A percentile compares a stretch with the other conserved stretches of the same genome.
Conservation (phyloP, 202 grass and related monocot genomes). For the Elaeis oleifera region DNA sequence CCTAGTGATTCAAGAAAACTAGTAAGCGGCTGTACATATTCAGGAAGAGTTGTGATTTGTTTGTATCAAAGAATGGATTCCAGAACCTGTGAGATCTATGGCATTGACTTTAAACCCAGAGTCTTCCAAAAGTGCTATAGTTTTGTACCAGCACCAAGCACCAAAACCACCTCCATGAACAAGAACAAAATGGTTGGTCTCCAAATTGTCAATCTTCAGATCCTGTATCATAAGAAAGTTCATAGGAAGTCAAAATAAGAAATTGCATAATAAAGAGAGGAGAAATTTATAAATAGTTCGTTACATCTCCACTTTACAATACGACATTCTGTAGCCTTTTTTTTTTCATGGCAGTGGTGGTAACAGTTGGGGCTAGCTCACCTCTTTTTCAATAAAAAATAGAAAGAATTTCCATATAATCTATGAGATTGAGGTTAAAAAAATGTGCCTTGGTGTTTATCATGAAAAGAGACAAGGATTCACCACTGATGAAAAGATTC, state of each 20-base stretch:
- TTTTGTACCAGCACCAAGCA: slow-evolving; percentile 99
- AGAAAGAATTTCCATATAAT: too few species aligned
- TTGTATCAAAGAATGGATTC: slow-evolving; percentile 76
- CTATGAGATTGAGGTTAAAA: too few species aligned
- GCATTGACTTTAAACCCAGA: slow-evolving; percentile 86
- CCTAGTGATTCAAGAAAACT: slow-evolving; percentile 62
- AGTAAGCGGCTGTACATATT: slow-evolving; percentile 74
- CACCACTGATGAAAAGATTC: too few species aligned
- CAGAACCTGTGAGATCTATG: slow-evolving; percentile 79
- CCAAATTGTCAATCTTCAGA: slow-evolving; percentile 56
- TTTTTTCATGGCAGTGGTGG: too few species aligned
- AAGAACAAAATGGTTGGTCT: slow-evolving; percentile 79
- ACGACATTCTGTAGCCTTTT: too few species aligned
- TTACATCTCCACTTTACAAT: too few species aligned
- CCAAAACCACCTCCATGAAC: slow-evolving; percentile 96
- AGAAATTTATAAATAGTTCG: background rate
- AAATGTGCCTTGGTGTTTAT: too few species aligned
- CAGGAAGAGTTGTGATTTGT: slow-evolving; percentile 63
- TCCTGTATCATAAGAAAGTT: slow-evolving; percentile 41
- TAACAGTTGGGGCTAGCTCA: too few species aligned
- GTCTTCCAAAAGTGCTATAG: slow-evolving; percentile 78
- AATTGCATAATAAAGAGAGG: background rate
- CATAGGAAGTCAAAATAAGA: background rate
- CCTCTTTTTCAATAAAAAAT: too few species aligned
- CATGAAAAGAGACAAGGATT: too few species aligned